Percentiles rank a stretch among this genome's conserved stretches.
Evolutionary conservation across 108 stramenopile genomes (phyloP).

Genomic region (Nitzschia putrida): DNA sequence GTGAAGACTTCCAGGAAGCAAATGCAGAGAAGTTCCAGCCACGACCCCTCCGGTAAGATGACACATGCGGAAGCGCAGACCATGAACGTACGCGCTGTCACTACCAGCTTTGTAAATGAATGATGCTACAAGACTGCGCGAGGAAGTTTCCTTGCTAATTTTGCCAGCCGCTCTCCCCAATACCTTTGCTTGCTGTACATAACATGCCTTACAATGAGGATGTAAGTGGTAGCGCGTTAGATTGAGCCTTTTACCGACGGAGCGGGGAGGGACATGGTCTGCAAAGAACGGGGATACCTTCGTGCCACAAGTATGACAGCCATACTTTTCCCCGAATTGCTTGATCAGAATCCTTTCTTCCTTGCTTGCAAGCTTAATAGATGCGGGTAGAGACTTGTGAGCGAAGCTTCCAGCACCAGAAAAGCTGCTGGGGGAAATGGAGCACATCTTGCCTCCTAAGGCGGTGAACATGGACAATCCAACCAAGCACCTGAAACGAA

Average conservation of each 20-base stretch:
- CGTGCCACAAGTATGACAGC: conserved; percentile 88
- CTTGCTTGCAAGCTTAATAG: conserved; percentile 66
- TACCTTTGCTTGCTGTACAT: conserved; percentile 67
- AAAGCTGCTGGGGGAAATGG: conserved; percentile 78
- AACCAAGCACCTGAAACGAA: conserved; percentile 39
- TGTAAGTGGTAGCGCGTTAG: conserved; percentile 73
- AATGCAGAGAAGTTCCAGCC: conserved; percentile 22
- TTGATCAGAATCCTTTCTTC: conserved; percentile 56
- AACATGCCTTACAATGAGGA: conserved; percentile 82
- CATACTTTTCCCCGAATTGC: conserved; percentile 57
- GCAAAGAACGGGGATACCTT: conserved; percentile 61
- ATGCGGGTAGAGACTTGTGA: conserved; percentile 54
- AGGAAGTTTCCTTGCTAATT: conserved; percentile 12
- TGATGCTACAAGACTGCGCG: background rate
- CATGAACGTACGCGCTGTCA: conserved; percentile 63
- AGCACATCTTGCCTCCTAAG: conserved; percentile 75
- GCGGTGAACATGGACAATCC: conserved; percentile 75
- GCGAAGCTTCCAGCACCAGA: conserved; percentile 80
- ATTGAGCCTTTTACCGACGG: conserved; percentile 70
- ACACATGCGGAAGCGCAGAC: conserved; percentile 50
- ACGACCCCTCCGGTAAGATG: conserved; percentile 78
- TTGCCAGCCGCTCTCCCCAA: conserved; percentile 44
- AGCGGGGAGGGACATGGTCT: conserved; percentile 90
- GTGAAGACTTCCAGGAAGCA: too few species aligned
- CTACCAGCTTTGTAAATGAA: conserved; percentile 67